These are phyloP conservation scores for Cytospora leucostoma DNA, from an alignment of 2,329 filamentous ascomycete genomes.

Conservation along the genomic window DNA sequence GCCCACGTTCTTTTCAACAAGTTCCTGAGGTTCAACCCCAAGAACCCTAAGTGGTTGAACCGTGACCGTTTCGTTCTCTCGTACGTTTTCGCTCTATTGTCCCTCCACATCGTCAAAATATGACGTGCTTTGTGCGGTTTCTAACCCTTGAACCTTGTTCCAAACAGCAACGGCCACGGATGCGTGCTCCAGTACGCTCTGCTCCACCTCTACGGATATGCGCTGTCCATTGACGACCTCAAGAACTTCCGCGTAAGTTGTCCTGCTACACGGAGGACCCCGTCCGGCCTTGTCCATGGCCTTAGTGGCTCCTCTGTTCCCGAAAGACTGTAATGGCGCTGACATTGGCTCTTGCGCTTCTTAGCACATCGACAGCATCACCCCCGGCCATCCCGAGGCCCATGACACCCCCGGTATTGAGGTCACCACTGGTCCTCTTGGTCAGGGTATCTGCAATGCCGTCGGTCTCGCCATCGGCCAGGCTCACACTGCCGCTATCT, in stretches of 20 bases:
- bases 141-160: constrained; percentile 9
- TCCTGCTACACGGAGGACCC: not conserved
- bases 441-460: constrained; percentile 95
- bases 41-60: constrained; percentile 97
- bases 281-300: constrained; percentile 2
- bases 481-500: constrained; percentile 83
- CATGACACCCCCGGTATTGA: constrained; percentile 97
- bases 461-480: constrained; percentile 97
- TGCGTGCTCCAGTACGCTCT: constrained; percentile 99
- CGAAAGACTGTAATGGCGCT: not conserved
- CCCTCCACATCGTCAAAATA: constrained; percentile 9
- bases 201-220: constrained; percentile 94
- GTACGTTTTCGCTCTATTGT: constrained; percentile 59
- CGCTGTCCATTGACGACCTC: constrained; percentile 81
- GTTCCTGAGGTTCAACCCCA: constrained; percentile 99
- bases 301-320: not conserved
- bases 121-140: not conserved
- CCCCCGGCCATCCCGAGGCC: constrained; percentile 92
- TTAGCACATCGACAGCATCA: constrained; percentile 67
- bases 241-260: constrained; percentile 90
- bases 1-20: constrained; percentile 98
- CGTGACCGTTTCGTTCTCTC: constrained; percentile 98
- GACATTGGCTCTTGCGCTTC: not conserved
- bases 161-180: constrained; percentile 85
- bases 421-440: constrained; percentile 96